Percentiles rank a stretch among this genome's conserved stretches.
phyloP scores from a whole-genome alignment of 176 grass and related monocot species.

The Pharus latifolius region DNA sequence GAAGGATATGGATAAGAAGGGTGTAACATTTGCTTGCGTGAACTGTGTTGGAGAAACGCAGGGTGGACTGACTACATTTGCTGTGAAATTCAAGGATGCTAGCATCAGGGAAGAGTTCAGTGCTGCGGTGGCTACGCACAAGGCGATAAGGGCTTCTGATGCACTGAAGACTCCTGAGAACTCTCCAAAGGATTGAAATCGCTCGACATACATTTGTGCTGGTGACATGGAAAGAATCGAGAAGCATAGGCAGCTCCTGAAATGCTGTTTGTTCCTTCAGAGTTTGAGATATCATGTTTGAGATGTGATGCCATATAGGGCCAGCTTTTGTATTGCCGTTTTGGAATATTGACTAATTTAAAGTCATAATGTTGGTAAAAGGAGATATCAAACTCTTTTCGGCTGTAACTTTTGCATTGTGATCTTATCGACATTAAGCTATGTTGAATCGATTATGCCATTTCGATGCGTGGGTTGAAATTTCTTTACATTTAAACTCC shows the following conservation, averaged over 20 bases:
- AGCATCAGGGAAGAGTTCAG: slow-evolving; percentile 70
- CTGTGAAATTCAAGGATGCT: slow-evolving; percentile 84
- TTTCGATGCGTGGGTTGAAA: no score
- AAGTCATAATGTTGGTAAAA: slow-evolving; percentile 21
- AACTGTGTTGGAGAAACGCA: slow-evolving; percentile 65
- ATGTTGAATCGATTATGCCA: no score
- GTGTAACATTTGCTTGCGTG: slow-evolving; percentile 77
- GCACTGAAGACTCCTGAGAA: slow-evolving; percentile 25
- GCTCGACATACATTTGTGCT: no score
- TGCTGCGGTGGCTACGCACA: slow-evolving; percentile 30
- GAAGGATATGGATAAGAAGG: slow-evolving; percentile 98
- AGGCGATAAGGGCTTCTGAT: slow-evolving; percentile 16
- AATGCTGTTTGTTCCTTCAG: slow-evolving; percentile 3
- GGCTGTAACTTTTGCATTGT: background rate
- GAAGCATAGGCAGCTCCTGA: background rate
- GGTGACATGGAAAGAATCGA: no score
- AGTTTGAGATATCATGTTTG: background rate
- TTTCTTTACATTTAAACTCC: no score
- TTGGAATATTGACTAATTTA: slow-evolving; percentile 9
- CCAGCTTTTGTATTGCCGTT: slow-evolving; percentile 7
- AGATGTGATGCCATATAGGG: slow-evolving; percentile 1
- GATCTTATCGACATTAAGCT: background rate
- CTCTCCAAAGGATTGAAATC: slow-evolving; percentile 29
- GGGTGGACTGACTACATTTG: slow-evolving; percentile 50
- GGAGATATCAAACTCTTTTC: background rate